These are phyloP conservation scores for Wallemia hederae DNA, from an alignment of 1,284 basidiomycete genomes.

Conservation along the genomic window DNA sequence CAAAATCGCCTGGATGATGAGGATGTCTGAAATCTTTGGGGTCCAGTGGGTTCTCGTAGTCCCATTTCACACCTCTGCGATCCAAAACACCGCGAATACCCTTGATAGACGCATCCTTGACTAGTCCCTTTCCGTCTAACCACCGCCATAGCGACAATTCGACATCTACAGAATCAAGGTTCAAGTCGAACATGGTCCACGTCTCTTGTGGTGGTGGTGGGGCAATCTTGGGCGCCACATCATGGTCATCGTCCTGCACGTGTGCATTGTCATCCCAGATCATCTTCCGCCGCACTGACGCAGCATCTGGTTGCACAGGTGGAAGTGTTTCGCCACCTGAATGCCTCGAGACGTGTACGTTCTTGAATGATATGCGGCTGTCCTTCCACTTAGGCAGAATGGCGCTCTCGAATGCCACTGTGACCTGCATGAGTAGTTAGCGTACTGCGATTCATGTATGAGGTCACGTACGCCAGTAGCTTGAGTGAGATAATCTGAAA, in stretches of 20 bases:
- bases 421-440: background rate
- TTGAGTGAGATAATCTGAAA: conserved; percentile 74
- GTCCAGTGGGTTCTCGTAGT: conserved; percentile 42
- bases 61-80: conserved; percentile 64
- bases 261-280: conserved; percentile 1
- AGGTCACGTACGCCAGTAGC: conserved; percentile 36
- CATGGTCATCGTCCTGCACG: conserved; percentile 14
- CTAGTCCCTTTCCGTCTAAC: conserved; percentile 81
- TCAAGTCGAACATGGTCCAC: conserved; percentile 68
- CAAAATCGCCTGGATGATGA: conserved; percentile 55
- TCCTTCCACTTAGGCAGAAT: conserved; percentile 96
- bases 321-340: conserved; percentile 16
- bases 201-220: conserved; percentile 17
- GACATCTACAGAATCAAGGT: conserved; percentile 80
- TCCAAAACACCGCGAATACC: conserved; percentile 85
- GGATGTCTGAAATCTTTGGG: conserved; percentile 52
- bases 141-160: conserved; percentile 74
- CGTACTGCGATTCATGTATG: background rate
- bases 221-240: conserved; percentile 21
- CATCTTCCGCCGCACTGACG: conserved; percentile 1
- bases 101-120: conserved; percentile 68
- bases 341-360: conserved; percentile 73
- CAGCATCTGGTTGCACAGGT: background rate
- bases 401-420: conserved; percentile 51
- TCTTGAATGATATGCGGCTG: conserved; percentile 79